Conservation (phyloP, 2,329 filamentous ascomycete species). For the Diplodia scrobiculata region DNA sequence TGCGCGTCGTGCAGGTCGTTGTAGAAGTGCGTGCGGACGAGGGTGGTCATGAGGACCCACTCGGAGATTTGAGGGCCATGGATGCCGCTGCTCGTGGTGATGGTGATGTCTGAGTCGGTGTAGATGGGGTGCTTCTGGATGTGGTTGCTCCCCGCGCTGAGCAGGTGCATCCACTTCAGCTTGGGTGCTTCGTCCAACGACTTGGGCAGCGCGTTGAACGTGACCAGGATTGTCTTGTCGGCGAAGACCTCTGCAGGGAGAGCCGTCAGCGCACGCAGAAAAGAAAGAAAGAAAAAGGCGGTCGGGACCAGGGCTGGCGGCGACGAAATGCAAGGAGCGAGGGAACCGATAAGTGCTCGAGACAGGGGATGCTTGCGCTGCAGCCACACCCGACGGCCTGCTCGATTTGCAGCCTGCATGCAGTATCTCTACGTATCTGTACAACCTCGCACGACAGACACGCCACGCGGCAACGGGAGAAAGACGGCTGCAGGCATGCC, state of each 20-base stretch:
- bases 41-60: constrained; percentile 65
- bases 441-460: neutral
- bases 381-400: constrained; percentile 10
- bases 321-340: neutral
- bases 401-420: neutral
- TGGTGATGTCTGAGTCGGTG: constrained; percentile 54
- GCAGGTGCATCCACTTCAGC: constrained; percentile 57
- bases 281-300: neutral
- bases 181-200: constrained; percentile 43
- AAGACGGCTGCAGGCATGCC: neutral
- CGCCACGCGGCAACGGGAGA: neutral
- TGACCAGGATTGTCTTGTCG: constrained; percentile 52
- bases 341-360: neutral
- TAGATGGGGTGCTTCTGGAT: constrained; percentile 57
- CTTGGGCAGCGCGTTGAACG: constrained; percentile 51
- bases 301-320: neutral
- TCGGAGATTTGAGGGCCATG: constrained; percentile 66
- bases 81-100: constrained; percentile 60
- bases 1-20: constrained; percentile 60
- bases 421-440: constrained; percentile 19
- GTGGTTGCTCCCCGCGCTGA: constrained; percentile 61
- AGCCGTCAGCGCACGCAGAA: neutral
- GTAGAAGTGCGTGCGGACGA: constrained; percentile 61
- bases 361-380: neutral
- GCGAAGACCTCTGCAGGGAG: constrained; percentile 43